Evolutionary conservation across 108 stramenopile genomes (phyloP), one percentile per base, ranked within the genome.

Genomic region (Pseudonitzschia delicatissima): DNA sequence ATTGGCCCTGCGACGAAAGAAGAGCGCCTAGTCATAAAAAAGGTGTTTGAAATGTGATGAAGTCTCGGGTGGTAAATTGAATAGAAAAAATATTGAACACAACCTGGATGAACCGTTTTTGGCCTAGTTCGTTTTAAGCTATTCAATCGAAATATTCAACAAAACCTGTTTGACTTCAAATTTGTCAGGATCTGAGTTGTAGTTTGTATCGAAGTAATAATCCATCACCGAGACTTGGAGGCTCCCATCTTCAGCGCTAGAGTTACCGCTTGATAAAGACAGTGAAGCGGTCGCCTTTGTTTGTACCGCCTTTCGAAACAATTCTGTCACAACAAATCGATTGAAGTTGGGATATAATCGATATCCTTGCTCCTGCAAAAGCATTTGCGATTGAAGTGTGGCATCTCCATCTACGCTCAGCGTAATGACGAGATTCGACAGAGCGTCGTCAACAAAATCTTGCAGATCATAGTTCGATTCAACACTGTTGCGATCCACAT

Each of bases 181-280:
- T 50, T 83, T 76, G 35, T 91, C 86, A 9, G 93, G 93, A 72
- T 94, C 85, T 0, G 86, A 87, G 59, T 77, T 91, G 71, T 94
- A 94, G 34, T 78, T 66, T 15, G 93, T 94, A 59, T 94, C 93
- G 81, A 94, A 84, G 71, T 88, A 94, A 47, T 87, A 94, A 61
- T 91, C 93, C 27, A 45, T 48, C 18, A 20, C 69, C 45, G 50
- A 37, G 28, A 39, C 77, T 27, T 74, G 61, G n/a, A 48, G 69
- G 8, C 18, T 42, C 17, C 15, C 28, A 15, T 70, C 61, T 0
- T 6, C 21, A 2, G 25, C 25, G 17, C 26, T 42, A n/a, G n/a
- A n/a, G n/a, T n/a, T n/a, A n/a, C n/a, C n/a, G n/a, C n/a, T n/a
- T n/a, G n/a, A 18, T 37, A 55, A 42, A 7, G 35, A 34, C 49